Conservation (phyloP, 257 asterid species). For the Ajuga chamaepitys region DNA sequence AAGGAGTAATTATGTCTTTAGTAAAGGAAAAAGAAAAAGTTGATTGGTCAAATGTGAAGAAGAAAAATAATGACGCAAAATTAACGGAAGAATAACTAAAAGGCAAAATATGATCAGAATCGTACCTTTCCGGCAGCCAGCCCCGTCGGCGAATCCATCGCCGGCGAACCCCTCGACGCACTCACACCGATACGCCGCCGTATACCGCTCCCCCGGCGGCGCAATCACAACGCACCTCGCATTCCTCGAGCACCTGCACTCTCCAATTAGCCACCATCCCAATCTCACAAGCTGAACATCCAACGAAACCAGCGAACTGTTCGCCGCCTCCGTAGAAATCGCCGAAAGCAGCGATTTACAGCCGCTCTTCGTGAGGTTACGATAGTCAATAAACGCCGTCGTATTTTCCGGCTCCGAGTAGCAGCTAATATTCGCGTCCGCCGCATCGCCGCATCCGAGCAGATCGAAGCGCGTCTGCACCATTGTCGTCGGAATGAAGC, state of each 20-base stretch:
- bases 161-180: constrained; percentile 63
- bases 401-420: constrained; percentile 42
- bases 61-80: background rate
- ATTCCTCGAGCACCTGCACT: constrained; percentile 39
- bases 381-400: constrained; percentile 37
- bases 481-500: constrained; percentile 58
- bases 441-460: constrained; percentile 40
- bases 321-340: constrained; percentile 41
- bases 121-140: constrained; percentile 76
- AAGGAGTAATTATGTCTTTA: too few species aligned
- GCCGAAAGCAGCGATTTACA: constrained; percentile 61
- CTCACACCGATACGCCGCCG: constrained; percentile 47
- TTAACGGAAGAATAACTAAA: background rate
- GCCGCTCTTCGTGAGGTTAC: constrained; percentile 16
- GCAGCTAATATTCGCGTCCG: constrained; percentile 43
- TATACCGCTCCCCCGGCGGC: constrained; percentile 21
- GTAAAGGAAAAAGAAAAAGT: background rate
- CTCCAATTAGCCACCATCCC: constrained; percentile 96
- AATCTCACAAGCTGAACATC: constrained; percentile 51
- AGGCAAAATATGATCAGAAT: background rate
- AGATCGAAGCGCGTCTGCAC: constrained; percentile 61
- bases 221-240: constrained; percentile 39
- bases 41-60: background rate
- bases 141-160: constrained; percentile 61
- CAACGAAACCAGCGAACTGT: constrained; percentile 53